Conservation (phyloP, 2,329 filamentous ascomycete genomes). For the Blastomyces parvus region DNA sequence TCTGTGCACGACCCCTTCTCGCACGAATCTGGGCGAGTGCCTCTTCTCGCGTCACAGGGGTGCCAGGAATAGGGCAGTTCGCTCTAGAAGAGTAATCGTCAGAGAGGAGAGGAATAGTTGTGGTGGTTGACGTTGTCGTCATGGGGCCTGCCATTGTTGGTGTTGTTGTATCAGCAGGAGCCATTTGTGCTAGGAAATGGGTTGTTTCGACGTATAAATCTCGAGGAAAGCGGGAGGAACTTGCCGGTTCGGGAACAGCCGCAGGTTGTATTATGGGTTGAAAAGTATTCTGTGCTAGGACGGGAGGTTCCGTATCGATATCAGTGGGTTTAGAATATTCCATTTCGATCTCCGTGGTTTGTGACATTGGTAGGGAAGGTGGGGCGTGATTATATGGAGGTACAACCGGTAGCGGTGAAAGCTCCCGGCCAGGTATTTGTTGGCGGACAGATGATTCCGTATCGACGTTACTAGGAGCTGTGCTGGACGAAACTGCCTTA, state of each 20-base stretch:
- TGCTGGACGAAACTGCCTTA: constrained; percentile 29
- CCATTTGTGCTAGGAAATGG: constrained; percentile 1
- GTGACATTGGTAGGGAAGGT: background rate
- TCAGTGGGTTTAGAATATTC: background rate
- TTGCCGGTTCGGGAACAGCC: background rate
- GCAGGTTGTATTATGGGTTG: background rate
- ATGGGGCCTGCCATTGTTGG: constrained; percentile 8
- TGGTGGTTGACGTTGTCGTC: constrained; percentile 22
- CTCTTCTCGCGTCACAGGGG: constrained; percentile 39
- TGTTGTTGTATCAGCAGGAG: background rate
- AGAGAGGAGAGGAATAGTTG: constrained; percentile 25
- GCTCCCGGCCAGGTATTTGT: background rate
- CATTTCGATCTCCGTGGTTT: background rate
- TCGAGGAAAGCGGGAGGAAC: constrained; percentile 4
- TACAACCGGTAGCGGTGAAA: background rate
- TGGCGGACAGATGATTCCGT: background rate
- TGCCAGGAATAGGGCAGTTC: constrained; percentile 28
- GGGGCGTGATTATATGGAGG: background rate
- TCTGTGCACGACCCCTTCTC: constrained; percentile 37
- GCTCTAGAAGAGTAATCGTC: constrained; percentile 19
- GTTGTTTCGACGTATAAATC: constrained; percentile 3
- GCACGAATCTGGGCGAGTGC: constrained; percentile 42
- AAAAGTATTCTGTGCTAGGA: background rate
- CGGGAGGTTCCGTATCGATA: background rate
- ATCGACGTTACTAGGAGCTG: background rate